Conservation (phyloP, 768 basidiomycete genomes). For the Mycena sanguinolenta region DNA sequence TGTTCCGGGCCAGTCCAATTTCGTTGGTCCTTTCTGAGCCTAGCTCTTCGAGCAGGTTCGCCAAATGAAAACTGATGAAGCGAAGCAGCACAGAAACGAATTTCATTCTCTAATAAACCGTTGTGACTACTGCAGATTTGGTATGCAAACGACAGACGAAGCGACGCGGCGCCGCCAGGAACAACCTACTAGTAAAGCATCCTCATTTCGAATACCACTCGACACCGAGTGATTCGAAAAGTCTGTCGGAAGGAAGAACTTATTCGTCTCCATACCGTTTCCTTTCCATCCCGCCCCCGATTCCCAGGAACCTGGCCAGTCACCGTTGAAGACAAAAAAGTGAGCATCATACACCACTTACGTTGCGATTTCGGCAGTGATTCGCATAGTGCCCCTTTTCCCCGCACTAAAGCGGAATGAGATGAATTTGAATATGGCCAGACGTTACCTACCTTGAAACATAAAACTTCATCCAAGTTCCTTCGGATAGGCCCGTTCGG, state of each 20-base stretch:
- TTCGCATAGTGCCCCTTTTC: constrained; percentile 97
- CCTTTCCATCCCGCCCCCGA: constrained; percentile 83
- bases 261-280: constrained; percentile 55
- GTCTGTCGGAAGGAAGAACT: background rate
- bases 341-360: background rate
- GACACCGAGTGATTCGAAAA: too few species aligned
- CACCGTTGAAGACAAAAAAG: background rate
- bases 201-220: too few species aligned
- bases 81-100: too few species aligned
- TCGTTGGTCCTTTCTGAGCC: too few species aligned
- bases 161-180: too few species aligned
- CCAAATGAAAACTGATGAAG: too few species aligned
- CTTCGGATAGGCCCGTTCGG: constrained; percentile 62
- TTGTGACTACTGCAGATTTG: too few species aligned
- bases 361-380: constrained; percentile 90
- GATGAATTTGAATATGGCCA: background rate
- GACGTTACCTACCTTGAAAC: constrained; percentile 77
- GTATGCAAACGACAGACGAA: too few species aligned
- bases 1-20: too few species aligned
- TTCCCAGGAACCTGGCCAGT: constrained; percentile 75
- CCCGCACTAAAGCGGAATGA: constrained; percentile 71
- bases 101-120: too few species aligned
- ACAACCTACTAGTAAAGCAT: too few species aligned
- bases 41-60: too few species aligned
- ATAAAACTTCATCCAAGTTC: constrained; percentile 86